phyloP scores from a whole-genome alignment of 768 basidiomycete species.

The Termitomyces sp. region DNA sequence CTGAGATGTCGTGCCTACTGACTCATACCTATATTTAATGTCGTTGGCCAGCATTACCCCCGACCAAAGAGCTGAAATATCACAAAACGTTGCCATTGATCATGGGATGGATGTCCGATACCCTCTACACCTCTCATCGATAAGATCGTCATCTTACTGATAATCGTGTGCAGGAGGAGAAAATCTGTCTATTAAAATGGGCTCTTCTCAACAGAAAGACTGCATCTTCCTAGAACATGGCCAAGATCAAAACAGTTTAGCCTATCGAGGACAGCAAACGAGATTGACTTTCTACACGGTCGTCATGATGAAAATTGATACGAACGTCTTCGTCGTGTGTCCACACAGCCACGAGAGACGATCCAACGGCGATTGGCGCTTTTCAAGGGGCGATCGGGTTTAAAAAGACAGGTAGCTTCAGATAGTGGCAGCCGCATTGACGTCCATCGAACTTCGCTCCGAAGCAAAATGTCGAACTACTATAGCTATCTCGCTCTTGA shows the following conservation, averaged over 20 bases:
- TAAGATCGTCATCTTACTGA: constrained; percentile 8
- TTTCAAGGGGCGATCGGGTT: background rate
- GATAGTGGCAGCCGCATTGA: background rate
- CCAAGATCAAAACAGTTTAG: background rate
- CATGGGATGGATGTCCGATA: background rate
- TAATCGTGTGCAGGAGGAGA: constrained; percentile 3
- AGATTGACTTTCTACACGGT: constrained; percentile 5
- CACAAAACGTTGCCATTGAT: constrained; percentile 5
- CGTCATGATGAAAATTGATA: background rate
- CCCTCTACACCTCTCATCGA: constrained; percentile 6
- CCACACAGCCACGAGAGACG: background rate
- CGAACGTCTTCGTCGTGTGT: background rate
- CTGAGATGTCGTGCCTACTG: constrained; percentile 5
- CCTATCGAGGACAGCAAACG: background rate
- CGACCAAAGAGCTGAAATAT: constrained; percentile 1
- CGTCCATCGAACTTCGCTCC: background rate
- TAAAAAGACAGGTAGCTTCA: constrained; percentile 1
- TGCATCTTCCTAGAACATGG: background rate
- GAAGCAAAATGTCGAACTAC: constrained; percentile 4
- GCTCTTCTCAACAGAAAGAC: background rate
- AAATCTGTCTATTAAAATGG: background rate
- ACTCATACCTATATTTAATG: constrained; percentile 1
- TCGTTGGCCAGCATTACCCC: constrained; percentile 4
- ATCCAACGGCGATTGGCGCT: background rate
- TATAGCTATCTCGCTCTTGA: background rate